Percentiles rank a stretch among this genome's conserved stretches.
Evolutionary conservation across 139 green algal genomes (phyloP).

Genomic region (Auxenochlorella protothecoides): DNA sequence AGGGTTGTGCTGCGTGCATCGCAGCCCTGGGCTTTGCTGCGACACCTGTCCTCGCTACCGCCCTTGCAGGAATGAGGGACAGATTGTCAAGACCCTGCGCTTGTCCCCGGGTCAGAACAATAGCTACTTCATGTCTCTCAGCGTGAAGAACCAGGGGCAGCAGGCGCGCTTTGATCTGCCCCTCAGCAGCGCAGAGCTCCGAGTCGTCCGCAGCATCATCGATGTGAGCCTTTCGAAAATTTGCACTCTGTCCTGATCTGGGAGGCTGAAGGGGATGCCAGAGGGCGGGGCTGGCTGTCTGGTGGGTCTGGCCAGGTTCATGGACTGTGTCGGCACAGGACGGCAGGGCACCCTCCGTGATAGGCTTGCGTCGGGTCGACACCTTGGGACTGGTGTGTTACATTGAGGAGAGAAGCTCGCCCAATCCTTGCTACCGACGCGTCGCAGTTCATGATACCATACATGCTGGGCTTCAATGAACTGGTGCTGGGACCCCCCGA

Average conservation of each 20-base stretch:
- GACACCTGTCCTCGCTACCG: not conserved
- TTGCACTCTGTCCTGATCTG: too few relatives aligned
- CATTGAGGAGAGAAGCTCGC: not conserved
- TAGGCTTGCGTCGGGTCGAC: not conserved
- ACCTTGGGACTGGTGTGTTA: not conserved
- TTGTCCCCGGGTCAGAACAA: not conserved
- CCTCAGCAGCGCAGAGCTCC: constrained; percentile 5
- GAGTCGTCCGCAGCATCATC: constrained; percentile 9
- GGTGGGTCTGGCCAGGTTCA: not conserved
- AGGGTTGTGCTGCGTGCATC: not conserved
- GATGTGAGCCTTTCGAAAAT: constrained; percentile 1
- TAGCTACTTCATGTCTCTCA: not conserved
- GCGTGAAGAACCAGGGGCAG: not conserved
- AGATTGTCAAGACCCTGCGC: not conserved
- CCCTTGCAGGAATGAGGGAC: not conserved
- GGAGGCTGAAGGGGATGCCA: too few relatives aligned
- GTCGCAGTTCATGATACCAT: constrained; percentile 22
- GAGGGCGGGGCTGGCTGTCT: too few relatives aligned
- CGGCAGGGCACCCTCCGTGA: not conserved
- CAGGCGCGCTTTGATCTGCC: constrained; percentile 1
- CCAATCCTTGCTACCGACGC: not conserved
- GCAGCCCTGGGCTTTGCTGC: not conserved
- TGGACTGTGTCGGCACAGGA: not conserved
- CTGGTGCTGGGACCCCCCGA: constrained; percentile 15
- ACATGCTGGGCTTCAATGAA: constrained; percentile 28